These are phyloP conservation scores for Brassica balearica DNA, from an alignment of 441 rosid genomes.

Conservation along the genomic window DNA sequence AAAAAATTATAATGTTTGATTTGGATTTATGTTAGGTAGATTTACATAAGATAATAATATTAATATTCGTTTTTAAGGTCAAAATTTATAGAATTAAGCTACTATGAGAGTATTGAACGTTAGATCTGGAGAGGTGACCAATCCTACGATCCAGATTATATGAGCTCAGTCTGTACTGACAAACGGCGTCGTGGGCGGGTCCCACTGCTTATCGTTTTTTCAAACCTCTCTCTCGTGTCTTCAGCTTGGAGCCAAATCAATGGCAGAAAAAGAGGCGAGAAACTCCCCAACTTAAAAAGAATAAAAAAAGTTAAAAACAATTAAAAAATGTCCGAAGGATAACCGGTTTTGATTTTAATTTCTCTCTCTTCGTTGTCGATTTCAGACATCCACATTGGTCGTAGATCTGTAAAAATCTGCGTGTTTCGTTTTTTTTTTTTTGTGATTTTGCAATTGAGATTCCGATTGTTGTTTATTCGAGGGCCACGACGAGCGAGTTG, in stretches of 20 bases:
- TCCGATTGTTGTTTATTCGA: not conserved
- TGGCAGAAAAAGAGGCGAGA: constrained; percentile 5
- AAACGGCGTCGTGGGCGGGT: constrained; percentile 41
- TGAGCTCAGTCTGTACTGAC: not conserved
- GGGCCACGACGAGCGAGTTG: constrained; percentile 9
- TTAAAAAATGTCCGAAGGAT: not conserved
- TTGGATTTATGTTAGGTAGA: not conserved
- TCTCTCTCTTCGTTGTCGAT: constrained; percentile 25
- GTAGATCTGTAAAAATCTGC: constrained; percentile 33
- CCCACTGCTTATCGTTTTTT: constrained; percentile 31
- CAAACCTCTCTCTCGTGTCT: not conserved
- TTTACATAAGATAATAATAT: too few relatives aligned
- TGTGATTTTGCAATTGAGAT: not conserved
- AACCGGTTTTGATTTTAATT: constrained; percentile 18
- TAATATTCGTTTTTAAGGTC: not conserved
- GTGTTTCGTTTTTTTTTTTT: constrained; percentile 10
- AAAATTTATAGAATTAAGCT: not conserved
- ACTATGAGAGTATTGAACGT: not conserved
- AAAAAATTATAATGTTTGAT: not conserved
- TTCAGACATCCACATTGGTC: constrained; percentile 34
- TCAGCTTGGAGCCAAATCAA: constrained; percentile 40
- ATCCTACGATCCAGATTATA: constrained; percentile 28
- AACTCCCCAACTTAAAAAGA: not conserved
- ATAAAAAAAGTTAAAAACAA: not conserved
- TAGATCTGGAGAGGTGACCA: constrained; percentile 22